Base-by-base conservation (phyloP, 139 green algal genomes). In the Mesotaenium endlicherianum region DNA sequence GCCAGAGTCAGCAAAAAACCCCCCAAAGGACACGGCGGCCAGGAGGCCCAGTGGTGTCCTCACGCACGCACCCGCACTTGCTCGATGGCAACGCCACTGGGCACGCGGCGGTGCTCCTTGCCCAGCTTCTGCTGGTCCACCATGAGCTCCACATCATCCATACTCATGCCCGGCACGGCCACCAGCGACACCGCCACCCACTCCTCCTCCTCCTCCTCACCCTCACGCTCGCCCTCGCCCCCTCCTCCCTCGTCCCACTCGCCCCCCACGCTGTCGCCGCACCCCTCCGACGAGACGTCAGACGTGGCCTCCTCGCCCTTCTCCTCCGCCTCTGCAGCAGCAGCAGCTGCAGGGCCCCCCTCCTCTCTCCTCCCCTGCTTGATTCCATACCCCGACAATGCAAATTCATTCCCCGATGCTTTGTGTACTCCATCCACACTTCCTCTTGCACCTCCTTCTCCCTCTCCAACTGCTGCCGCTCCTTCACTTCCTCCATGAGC, bases 111-210 rank as follows among this genome's bases (percentile, higher is more conserved):
- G n/a, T 85, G 81, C 1, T 36, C 39, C 20, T 60, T 8, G 11
- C 31, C 26, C 41, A 53, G 14, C 70, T 69, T 16, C 14, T 42
- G 31, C 74, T 72, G 55, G 3, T 34, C 40, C 60, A 43, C 39
- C 77, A 84, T 72, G 40, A 43, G 75, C 31, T 67, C 70, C 70
- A 86, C 75, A n/a, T 87, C 81, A 39, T 76, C 74, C 77, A 87
- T 78, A 58, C 36, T 87, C 74, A 85, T 39, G 4, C 72, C 72
- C 16, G 81, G 72, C 44, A 86, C 70, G 3, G 80, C 80, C 14
- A 83, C 70, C 50, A 86, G 47, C 34, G 31, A 84, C 67, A 86
- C 80, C 41, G 74, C 50, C 80, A 86, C 80, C 16, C 67, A 84
- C 80, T 83, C 80, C 14, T 85, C 71, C 38, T 31, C 36, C 41